Evolutionary conservation across 148 eudicot species (phyloP).

Genomic region (Euryodendron excelsum): DNA sequence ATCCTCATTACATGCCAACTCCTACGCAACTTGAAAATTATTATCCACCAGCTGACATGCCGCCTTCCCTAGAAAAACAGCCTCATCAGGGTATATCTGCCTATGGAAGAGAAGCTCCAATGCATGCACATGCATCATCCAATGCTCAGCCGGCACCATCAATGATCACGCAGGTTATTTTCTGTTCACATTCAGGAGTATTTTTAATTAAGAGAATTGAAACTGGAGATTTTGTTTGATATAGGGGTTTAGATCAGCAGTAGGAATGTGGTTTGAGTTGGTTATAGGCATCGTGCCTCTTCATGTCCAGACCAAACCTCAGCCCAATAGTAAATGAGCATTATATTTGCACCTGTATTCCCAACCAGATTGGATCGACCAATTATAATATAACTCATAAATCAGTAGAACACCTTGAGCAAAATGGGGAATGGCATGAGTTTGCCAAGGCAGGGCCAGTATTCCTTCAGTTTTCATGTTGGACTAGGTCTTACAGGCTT

Average conservation of each 20-base stretch:
- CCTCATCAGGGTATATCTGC: conserved; percentile 79
- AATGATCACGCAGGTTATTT: conserved; percentile 66
- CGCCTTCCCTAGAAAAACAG: conserved; percentile 59
- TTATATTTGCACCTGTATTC: background rate
- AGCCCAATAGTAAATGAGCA: background rate
- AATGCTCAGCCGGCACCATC: conserved; percentile 60
- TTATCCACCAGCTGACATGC: conserved; percentile 67
- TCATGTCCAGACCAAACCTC: background rate
- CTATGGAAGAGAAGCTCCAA: conserved; percentile 77
- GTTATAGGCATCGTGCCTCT: background rate
- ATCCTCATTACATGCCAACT: conserved; percentile 67
- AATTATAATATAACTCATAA: background rate
- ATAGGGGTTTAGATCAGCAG: background rate
- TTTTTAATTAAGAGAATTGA: background rate
- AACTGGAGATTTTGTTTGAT: background rate
- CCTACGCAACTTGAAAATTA: conserved; percentile 67
- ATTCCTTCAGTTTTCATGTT: background rate
- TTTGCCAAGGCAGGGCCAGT: background rate
- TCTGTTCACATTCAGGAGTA: background rate
- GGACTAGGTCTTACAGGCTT: background rate
- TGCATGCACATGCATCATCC: conserved; percentile 49
- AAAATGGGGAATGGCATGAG: background rate
- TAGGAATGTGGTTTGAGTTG: background rate
- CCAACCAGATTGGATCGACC: background rate
- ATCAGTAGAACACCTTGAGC: background rate